phyloP scores from a whole-genome alignment of 805 yeast species.

The Lipomyces spencermartinsiae region DNA sequence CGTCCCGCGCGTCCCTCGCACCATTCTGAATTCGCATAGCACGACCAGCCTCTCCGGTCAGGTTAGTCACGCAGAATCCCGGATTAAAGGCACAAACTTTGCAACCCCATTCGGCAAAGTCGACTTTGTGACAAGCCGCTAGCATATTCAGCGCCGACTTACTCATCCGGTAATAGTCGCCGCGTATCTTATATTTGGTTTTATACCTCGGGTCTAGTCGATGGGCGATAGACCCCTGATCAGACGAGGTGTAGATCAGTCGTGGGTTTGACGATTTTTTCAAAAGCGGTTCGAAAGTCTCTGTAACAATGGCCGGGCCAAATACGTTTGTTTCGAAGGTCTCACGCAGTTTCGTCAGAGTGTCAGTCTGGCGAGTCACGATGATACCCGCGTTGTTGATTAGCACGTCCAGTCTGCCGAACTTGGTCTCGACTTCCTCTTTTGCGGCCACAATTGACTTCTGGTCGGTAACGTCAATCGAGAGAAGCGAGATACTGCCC shows the following conservation, averaged over 20 bases:
- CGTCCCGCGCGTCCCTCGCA: constrained; percentile 7
- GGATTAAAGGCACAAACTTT: too few relatives aligned
- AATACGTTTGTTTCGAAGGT: constrained; percentile 10
- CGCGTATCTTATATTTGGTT: too few relatives aligned
- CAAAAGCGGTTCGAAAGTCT: constrained; percentile 6
- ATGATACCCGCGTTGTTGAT: constrained; percentile 18
- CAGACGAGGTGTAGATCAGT: too few relatives aligned
- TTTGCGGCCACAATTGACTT: background rate
- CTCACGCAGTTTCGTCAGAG: background rate
- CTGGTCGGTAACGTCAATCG: background rate
- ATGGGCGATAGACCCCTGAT: too few relatives aligned
- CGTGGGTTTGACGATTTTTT: too few relatives aligned
- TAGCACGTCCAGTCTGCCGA: constrained; percentile 13
- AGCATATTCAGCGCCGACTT: too few relatives aligned
- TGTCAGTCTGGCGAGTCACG: background rate
- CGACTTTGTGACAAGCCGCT: too few relatives aligned
- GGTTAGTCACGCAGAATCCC: too few relatives aligned
- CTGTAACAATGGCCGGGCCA: constrained; percentile 9
- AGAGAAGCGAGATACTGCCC: background rate
- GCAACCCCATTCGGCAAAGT: too few relatives aligned
- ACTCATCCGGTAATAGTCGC: too few relatives aligned
- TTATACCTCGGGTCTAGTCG: too few relatives aligned
- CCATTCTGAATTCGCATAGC: background rate
- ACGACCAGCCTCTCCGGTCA: constrained; percentile 1
- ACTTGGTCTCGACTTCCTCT: constrained; percentile 8